A percentile compares a stretch with the other conserved stretches of the same genome.
Conservation (phyloP, 1,284 basidiomycete genomes). For the Nidula niveotomentosa region DNA sequence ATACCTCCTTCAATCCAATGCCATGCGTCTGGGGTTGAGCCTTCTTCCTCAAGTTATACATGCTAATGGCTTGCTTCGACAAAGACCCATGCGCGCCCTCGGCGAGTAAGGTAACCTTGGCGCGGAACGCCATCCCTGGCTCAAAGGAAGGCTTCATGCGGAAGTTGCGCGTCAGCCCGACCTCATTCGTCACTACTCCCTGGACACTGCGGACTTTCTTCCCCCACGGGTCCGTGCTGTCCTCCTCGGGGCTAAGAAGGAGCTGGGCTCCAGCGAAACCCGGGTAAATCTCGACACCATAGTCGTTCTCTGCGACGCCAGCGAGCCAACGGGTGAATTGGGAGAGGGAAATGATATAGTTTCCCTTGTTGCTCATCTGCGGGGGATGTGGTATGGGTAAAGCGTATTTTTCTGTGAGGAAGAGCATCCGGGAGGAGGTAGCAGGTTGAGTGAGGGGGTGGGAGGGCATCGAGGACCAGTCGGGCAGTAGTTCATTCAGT, state of each 20-base stretch:
- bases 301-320: conserved; percentile 82
- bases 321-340: conserved; percentile 91
- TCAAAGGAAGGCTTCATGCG: conserved; percentile 90
- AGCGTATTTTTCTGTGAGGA: conserved; percentile 72
- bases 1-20: conserved; percentile 97
- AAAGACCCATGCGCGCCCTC: conserved; percentile 96
- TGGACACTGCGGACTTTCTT: conserved; percentile 58
- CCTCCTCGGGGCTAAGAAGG: conserved; percentile 63
- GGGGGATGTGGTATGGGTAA: conserved; percentile 95
- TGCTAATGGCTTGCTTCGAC: conserved; percentile 79
- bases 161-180: conserved; percentile 83
- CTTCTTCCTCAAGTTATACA: conserved; percentile 77
- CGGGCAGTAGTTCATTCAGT: conserved; percentile 88
- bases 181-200: conserved; percentile 94
- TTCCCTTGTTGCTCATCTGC: conserved; percentile 92
- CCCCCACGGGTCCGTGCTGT: conserved; percentile 35
- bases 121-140: conserved; percentile 96
- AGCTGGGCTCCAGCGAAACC: conserved; percentile 92
- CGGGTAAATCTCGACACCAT: conserved; percentile 95
- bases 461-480: conserved; percentile 66
- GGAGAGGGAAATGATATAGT: conserved; percentile 93
- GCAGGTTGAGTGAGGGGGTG: conserved; percentile 82
- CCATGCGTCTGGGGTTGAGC: conserved; percentile 96
- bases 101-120: conserved; percentile 92
- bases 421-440: conserved; percentile 84